Evolutionary conservation across 495 filamentous ascomycete species (phyloP), one percentile per base, ranked within the genome.

Genomic region (Pyrenopolyporus hunteri): DNA sequence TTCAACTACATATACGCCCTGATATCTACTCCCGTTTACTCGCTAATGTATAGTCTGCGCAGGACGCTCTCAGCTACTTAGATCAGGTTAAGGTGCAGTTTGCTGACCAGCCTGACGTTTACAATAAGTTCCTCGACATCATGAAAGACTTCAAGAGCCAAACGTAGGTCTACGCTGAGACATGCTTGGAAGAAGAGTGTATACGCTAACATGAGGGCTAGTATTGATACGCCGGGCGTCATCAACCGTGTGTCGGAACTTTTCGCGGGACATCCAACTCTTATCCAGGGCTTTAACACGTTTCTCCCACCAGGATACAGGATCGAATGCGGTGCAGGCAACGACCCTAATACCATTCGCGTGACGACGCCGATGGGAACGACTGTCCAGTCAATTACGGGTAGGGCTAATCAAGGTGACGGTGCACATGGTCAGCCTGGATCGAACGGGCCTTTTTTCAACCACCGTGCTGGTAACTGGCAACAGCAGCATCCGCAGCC

Each of bases 121-220:
- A 99, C 69, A 99, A 99, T 71, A 85, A 89, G 16, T 99, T 99
- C 67, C 76, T 99, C 47, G 94, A 99, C 63, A 99, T 99, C 45
- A 99, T 99, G 95, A 99, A 99, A 73, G 95, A 99, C 60, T 99
- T 99, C 77, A 99, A 99, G 77, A 96, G 92, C 67, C 93, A 96
- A 77, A 90, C 92, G 86, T 94, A 76, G 78, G 90, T 82, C 6
- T n/a, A 55, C 16, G 45, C 20, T 2, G 6, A 5, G 17, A 43
- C 10, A 10, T 20, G 47, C 16, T 14, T 9, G 10, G 31, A 36
- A n/a, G 14, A 49, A 50, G 25, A 20, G 6, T n/a, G n/a, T 23
- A 28, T 29, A 31, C 11, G 20, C 33, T 65, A 40, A 59, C 48
- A 42, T 46, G 20, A 40, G 35, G 26, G 26, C 28, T 71, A 94